Evolutionary conservation across 371 early-diverging fungal species (phyloP).

Genomic region (Mortierella sp.): DNA sequence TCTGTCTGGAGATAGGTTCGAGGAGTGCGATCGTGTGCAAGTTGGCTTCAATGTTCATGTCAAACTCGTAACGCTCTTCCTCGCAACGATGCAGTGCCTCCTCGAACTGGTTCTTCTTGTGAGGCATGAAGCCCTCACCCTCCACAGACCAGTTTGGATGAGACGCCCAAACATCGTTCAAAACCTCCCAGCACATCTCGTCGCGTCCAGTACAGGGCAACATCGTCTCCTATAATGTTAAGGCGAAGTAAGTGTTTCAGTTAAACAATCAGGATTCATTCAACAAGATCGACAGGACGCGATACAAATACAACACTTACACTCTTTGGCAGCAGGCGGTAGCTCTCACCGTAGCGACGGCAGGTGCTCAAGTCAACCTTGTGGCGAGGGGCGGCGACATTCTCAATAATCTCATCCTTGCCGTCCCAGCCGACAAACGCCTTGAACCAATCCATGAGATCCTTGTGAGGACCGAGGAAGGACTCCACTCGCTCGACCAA

Average conservation of each 20-base stretch:
- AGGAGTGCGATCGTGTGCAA: slow-evolving; percentile 91
- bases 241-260: neutral
- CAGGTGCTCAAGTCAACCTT: slow-evolving; percentile 75
- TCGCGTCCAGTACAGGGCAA: slow-evolving; percentile 91
- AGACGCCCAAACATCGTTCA: slow-evolving; percentile 96
- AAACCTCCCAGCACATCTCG: slow-evolving; percentile 89
- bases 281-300: neutral
- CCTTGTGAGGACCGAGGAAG: slow-evolving; percentile 82
- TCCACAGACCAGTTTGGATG: slow-evolving; percentile 97
- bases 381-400: slow-evolving; percentile 62
- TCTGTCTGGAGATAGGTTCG: slow-evolving; percentile 86
- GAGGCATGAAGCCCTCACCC: slow-evolving; percentile 93
- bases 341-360: slow-evolving; percentile 77
- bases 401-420: slow-evolving; percentile 64
- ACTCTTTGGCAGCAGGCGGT: slow-evolving; percentile 77
- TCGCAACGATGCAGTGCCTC: slow-evolving; percentile 97
- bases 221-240: slow-evolving; percentile 62
- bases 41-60: slow-evolving; percentile 96
- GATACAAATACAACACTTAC: slow-evolving; percentile 58
- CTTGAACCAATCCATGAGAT: slow-evolving; percentile 96
- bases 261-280: neutral
- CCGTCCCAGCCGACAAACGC: slow-evolving; percentile 92
- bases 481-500: slow-evolving; percentile 87
- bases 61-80: slow-evolving; percentile 99
- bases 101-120: slow-evolving; percentile 95